A percentile compares a stretch with the other conserved stretches of the same genome.
Evolutionary conservation across 108 stramenopile species (phyloP).

Genomic region (Nitzschia palea): DNA sequence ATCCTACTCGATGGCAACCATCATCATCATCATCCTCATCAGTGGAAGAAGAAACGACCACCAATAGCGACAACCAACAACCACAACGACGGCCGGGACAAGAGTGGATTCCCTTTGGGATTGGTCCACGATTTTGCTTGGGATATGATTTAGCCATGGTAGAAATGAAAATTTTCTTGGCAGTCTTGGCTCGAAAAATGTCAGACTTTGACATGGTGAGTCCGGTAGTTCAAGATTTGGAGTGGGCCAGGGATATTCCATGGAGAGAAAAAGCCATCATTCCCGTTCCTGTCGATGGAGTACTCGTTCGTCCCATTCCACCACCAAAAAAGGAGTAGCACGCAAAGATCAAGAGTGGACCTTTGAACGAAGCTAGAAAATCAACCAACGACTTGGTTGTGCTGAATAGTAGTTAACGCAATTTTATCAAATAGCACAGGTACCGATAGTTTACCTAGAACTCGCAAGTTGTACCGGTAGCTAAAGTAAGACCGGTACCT

Average conservation of each 20-base stretch:
- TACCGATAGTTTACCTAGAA: too few species aligned
- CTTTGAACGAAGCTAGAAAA: not conserved
- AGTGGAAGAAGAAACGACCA: too few species aligned
- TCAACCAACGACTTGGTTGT: not conserved
- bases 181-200: slow-evolving; percentile 54
- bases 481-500: too few species aligned
- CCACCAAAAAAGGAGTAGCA: not conserved
- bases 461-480: too few species aligned
- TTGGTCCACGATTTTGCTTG: slow-evolving; percentile 52
- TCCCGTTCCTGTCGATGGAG: slow-evolving; percentile 8
- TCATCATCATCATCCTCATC: too few species aligned
- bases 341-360: not conserved
- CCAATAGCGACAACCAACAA: slow-evolving; percentile 15
- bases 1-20: slow-evolving; percentile 49
- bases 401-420: not conserved
- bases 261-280: not conserved
- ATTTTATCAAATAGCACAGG: too few species aligned
- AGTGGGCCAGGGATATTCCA: not conserved
- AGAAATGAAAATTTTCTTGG: slow-evolving; percentile 66
- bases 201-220: slow-evolving; percentile 3
- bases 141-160: slow-evolving; percentile 48
- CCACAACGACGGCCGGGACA: not conserved
- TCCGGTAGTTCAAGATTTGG: not conserved
- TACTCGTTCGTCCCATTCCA: not conserved
- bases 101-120: slow-evolving; percentile 52